Evolutionary conservation across 2,329 filamentous ascomycete genomes (phyloP).

Genomic region (Fusarium concolor): DNA sequence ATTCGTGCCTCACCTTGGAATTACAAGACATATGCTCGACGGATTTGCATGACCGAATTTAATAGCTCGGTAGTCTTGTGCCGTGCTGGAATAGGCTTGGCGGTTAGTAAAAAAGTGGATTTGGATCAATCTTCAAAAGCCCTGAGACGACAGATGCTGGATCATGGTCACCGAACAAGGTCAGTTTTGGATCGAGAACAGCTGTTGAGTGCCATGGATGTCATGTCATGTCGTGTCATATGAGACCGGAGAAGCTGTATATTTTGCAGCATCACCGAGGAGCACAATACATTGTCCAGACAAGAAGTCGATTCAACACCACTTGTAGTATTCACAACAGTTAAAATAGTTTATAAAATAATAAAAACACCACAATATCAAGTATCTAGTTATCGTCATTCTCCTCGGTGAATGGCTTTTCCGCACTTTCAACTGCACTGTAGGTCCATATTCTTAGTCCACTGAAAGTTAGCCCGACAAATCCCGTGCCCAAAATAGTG

Average conservation of each 20-base stretch:
- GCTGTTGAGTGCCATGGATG: slow-evolving; percentile 6
- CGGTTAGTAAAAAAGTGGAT: slow-evolving; percentile 39
- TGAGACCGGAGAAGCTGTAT: background rate
- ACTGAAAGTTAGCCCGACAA: slow-evolving; percentile 40
- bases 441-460: background rate
- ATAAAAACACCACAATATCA: background rate
- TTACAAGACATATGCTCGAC: background rate
- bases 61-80: slow-evolving; percentile 42
- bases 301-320: background rate
- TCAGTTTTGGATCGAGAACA: slow-evolving; percentile 21
- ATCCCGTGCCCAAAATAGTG: slow-evolving; percentile 44
- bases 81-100: slow-evolving; percentile 38
- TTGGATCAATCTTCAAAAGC: slow-evolving; percentile 1
- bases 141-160: slow-evolving; percentile 23
- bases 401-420: slow-evolving; percentile 42
- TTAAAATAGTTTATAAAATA: slow-evolving; percentile 19
- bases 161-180: slow-evolving; percentile 35
- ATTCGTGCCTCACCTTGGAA: slow-evolving; percentile 38
- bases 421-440: background rate
- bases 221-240: slow-evolving; percentile 6
- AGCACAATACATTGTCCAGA: background rate
- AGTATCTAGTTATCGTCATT: slow-evolving; percentile 28
- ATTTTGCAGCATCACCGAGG: background rate
- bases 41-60: slow-evolving; percentile 37
- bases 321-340: background rate